A percentile compares a stretch with the other conserved stretches of the same genome.
Evolutionary conservation across 306 rosid species (phyloP).

Genomic region (Cercis canadensis): DNA sequence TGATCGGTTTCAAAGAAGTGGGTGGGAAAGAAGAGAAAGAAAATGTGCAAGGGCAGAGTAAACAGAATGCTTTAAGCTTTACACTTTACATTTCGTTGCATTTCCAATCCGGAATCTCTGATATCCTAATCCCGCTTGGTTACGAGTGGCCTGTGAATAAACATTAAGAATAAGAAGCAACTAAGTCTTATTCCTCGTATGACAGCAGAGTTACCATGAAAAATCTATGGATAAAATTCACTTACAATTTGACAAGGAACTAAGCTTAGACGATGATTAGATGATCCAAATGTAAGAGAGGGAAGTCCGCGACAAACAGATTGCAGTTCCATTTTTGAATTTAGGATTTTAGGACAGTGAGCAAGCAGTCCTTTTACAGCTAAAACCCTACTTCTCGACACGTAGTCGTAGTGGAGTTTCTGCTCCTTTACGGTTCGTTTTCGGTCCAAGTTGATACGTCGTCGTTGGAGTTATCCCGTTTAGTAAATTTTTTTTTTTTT

Average conservation of each 20-base stretch:
- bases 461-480: too few relatives aligned
- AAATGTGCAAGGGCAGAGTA: too few relatives aligned
- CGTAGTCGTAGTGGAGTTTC: too few relatives aligned
- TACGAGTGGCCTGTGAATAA: constrained; percentile 36
- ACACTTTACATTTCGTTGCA: constrained; percentile 50
- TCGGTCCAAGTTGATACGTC: too few relatives aligned
- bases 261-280: constrained; percentile 3
- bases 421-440: too few relatives aligned
- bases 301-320: constrained; percentile 54
- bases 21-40: neutral
- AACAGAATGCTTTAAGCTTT: too few relatives aligned
- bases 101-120: constrained; percentile 31
- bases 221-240: constrained; percentile 5
- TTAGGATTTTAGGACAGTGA: constrained; percentile 44
- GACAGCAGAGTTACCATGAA: neutral
- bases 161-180: neutral
- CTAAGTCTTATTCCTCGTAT: neutral
- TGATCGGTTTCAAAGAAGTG: neutral
- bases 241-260: constrained; percentile 32
- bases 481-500: too few relatives aligned
- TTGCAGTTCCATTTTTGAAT: constrained; percentile 50
- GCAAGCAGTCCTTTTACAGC: neutral
- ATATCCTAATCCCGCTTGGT: constrained; percentile 22
- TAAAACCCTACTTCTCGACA: constrained; percentile 38
- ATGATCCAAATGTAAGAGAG: constrained; percentile 35